Conservation (phyloP, 176 grass and related monocot species). For the Coix lacrymajobi region DNA sequence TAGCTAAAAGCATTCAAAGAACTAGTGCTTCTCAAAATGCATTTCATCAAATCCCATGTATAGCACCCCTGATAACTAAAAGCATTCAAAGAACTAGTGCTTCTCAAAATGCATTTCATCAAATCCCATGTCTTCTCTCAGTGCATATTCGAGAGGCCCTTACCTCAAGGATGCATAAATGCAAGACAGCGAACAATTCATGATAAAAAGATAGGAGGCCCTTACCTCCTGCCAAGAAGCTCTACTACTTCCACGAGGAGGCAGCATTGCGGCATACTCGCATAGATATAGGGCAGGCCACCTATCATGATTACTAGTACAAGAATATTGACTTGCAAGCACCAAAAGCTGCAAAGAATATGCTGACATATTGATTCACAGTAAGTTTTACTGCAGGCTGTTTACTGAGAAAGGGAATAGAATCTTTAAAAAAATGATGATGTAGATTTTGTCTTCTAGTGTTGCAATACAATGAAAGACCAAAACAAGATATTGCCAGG, state of each 20-base stretch:
- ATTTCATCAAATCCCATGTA: too few relatives aligned
- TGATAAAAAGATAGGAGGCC: not conserved
- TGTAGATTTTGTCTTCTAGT: not conserved
- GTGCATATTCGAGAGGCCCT: too few relatives aligned
- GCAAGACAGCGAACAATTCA: too few relatives aligned
- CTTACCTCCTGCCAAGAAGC: not conserved
- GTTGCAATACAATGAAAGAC: not conserved
- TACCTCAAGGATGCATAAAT: too few relatives aligned
- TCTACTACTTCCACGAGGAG: not conserved
- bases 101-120: too few relatives aligned
- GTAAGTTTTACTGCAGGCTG: not conserved
- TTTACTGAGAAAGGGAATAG: not conserved
- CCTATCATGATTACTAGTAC: not conserved
- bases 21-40: too few relatives aligned
- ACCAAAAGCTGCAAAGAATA: constrained; percentile 26
- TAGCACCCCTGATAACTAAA: too few relatives aligned
- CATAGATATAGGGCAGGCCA: not conserved
- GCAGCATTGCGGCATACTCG: not conserved
- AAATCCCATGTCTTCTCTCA: too few relatives aligned
- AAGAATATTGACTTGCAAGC: not conserved
- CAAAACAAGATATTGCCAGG: not conserved
- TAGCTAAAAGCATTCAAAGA: too few relatives aligned
- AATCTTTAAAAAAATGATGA: not conserved
- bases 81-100: too few relatives aligned
- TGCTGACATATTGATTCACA: not conserved